Percentiles rank a stretch among this genome's conserved stretches.
These are phyloP conservation scores for Sporothrix curviconia DNA, from an alignment of 2,329 filamentous ascomycete genomes.

Conservation along the genomic window DNA sequence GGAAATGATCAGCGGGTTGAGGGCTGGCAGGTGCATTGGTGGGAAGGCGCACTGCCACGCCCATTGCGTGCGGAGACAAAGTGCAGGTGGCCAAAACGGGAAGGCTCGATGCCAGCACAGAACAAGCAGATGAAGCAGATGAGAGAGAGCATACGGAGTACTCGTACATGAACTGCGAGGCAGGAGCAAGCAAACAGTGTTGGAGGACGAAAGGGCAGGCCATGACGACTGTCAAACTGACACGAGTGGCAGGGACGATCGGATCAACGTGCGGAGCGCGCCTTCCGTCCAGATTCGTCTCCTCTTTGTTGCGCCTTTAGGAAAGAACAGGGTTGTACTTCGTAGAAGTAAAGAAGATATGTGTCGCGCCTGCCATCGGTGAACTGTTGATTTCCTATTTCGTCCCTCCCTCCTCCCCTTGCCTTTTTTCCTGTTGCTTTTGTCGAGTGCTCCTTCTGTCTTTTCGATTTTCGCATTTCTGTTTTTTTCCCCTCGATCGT, in stretches of 20 bases:
- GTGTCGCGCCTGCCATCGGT: neutral
- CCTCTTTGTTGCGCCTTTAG: too few relatives aligned
- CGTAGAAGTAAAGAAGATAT: neutral
- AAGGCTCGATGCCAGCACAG: too few relatives aligned
- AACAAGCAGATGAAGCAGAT: too few relatives aligned
- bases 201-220: too few relatives aligned
- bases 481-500: neutral
- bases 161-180: too few relatives aligned
- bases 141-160: too few relatives aligned
- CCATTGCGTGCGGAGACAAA: too few relatives aligned
- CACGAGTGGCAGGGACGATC: neutral
- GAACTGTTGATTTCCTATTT: neutral
- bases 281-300: conserved; percentile 6
- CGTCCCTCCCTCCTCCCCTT: too few relatives aligned
- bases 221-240: too few relatives aligned
- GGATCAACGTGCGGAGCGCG: neutral
- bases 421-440: neutral
- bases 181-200: too few relatives aligned
- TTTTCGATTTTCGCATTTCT: neutral
- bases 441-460: neutral
- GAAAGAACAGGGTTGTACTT: neutral
- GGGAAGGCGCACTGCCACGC: too few relatives aligned
- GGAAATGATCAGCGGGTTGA: conserved; percentile 3
- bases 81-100: neutral
- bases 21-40: neutral